Base-by-base conservation (phyloP, 2,329 filamentous ascomycete species). In the Neofusicoccum parvum region DNA sequence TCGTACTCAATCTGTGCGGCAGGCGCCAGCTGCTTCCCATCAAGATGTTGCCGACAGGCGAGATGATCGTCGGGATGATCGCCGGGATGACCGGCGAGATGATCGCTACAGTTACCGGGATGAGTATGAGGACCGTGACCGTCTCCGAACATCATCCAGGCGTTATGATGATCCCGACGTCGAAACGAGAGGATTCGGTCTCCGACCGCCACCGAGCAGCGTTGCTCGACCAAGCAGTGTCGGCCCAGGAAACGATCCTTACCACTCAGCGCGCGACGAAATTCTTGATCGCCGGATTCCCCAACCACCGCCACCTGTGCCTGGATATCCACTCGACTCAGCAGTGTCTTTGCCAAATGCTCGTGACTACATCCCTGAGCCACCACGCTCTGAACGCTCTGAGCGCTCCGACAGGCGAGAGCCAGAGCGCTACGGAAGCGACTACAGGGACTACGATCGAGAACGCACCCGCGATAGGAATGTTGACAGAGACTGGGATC, bases 161-260 rank as follows among this genome's bases (percentile, higher is more conserved):
- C 77, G 78, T 58, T 79, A 74, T 65, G 75, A 79, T 48, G 82
- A 84, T 67, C 73, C 73, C 37, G 79, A 81, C 39, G 78, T 84
- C 3, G 76, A 79, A 34, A 71, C 76, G 5, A 76, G 82, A 64
- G 82, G 82, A 6, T 84, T 84, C 65, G 82, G 82, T 62, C 82
- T 83, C 67, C 71, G 73, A 23, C 72, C 74, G 0, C 71, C 73
- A 23, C 72, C 74, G 1, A 32, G 10, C 20, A 62, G 36, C 37
- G 48, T 41, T 17, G 56, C 15, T 37, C 56, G 56, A 23, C 62
- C 62, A 20, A 64, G 49, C 62, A 64, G 62, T 34, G 62, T 65
- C 27, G 62, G 62, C 14, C 62, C 62, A 20, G 62, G 62, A 3
- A 46, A 53, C n/a, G 62, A 65, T 34, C 62, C 62, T n/a, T 65